Evolutionary conservation across 2,329 filamentous ascomycete species (phyloP).

Genomic region (Dactylellina haptotyla): DNA sequence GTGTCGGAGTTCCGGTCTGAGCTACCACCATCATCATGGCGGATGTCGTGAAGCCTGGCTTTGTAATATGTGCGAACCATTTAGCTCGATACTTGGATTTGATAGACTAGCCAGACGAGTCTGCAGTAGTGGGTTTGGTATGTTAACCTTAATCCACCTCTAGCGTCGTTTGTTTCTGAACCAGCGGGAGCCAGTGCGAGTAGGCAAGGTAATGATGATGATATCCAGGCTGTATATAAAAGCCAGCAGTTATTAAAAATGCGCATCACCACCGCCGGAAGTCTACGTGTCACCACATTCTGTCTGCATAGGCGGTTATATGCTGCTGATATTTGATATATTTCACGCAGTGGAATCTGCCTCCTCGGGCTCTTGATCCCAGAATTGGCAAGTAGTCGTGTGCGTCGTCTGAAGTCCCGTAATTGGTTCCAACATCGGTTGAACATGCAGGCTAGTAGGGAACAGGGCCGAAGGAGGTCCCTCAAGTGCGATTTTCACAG

Average conservation of each 20-base stretch:
- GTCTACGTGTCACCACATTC: background rate
- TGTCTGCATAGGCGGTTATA: no score
- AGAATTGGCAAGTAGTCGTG: slow-evolving; percentile 42
- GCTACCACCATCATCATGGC: background rate
- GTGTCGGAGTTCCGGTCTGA: background rate
- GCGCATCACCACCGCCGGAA: no score
- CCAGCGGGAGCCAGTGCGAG: background rate
- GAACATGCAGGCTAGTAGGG: background rate
- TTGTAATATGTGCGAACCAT: no score
- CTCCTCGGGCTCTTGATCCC: background rate
- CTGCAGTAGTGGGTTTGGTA: no score
- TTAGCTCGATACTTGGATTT: no score
- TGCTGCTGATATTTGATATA: no score
- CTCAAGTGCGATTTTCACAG: background rate
- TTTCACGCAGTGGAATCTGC: no score
- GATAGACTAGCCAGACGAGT: no score
- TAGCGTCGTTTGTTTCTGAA: no score
- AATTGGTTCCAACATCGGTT: slow-evolving; percentile 20
- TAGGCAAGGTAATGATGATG: background rate
- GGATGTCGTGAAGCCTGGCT: no score
- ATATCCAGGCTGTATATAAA: background rate
- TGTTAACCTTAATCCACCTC: no score
- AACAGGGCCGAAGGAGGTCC: background rate
- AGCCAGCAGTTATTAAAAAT: background rate
- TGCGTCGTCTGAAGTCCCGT: slow-evolving; percentile 1